phyloP scores from a whole-genome alignment of 2,329 filamentous ascomycete species.

The Aspergillus novofumigatus region DNA sequence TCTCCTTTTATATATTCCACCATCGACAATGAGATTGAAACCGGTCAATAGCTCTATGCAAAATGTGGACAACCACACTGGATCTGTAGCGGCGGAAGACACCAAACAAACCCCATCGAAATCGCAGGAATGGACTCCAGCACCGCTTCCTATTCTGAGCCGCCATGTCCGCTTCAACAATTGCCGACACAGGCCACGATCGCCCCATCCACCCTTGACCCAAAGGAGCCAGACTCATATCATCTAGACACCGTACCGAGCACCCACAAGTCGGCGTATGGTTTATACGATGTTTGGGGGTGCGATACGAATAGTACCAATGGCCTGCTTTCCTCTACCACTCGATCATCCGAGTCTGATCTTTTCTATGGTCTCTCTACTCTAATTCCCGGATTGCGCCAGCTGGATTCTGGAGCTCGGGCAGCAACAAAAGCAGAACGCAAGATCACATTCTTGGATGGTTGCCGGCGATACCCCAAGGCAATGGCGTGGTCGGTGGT shows the following conservation, averaged over 20 bases:
- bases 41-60: neutral
- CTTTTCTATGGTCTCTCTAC: neutral
- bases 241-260: neutral
- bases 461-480: constrained; percentile 19
- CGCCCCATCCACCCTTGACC: neutral
- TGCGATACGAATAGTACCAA: neutral
- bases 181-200: neutral
- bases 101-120: too few species aligned
- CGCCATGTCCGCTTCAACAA: neutral
- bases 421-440: constrained; percentile 8
- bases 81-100: too few species aligned
- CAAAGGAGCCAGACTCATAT: neutral
- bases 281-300: neutral
- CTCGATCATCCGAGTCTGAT: neutral
- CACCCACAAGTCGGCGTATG: neutral
- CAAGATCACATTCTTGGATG: constrained; percentile 20
- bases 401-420: neutral
- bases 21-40: neutral
- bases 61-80: neutral
- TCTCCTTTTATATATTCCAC: neutral
- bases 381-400: neutral
- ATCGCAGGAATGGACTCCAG: too few species aligned
- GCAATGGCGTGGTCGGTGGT: constrained; percentile 21
- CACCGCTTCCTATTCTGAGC: neutral
- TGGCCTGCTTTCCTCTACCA: neutral